Base-by-base conservation (phyloP, 139 green algal species). In the Chara braunii region DNA sequence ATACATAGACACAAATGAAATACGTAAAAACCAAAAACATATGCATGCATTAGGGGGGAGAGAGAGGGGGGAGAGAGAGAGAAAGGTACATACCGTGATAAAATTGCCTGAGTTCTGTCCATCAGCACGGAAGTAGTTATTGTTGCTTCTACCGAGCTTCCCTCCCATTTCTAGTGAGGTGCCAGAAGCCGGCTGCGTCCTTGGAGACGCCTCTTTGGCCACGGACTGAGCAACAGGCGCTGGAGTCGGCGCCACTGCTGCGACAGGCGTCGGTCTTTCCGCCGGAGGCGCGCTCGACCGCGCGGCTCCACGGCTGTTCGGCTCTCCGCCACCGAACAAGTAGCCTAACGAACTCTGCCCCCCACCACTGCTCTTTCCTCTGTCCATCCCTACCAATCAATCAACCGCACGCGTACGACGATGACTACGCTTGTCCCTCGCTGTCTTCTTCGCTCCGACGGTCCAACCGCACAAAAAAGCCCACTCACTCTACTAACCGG, bases 41-140 rank as follows among this genome's bases (percentile, higher is more conserved):
- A n/a, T n/a, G n/a, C n/a, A n/a, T n/a, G n/a, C n/a, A n/a, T n/a
- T n/a, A n/a, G n/a, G n/a, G n/a, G n/a, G n/a, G n/a, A n/a, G n/a
- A n/a, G n/a, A n/a, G n/a, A n/a, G n/a, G n/a, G n/a, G n/a, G n/a
- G n/a, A n/a, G n/a, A n/a, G n/a, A n/a, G n/a, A n/a, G n/a, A n/a
- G n/a, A n/a, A n/a, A n/a, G n/a, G n/a, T 18, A 18, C 50, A 51
- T 14, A 58, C 50, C 50, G 50, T 58, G 50, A 58, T 58, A 14
- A 58, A 58, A 30, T 58, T 58, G 50, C 50, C 50, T 11, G 50
- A 29, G 50, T 58, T 58, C 50, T 58, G 50, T 11, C 50, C 50
- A 11, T 58, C 50, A 30, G 37, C 50, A 11, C 50, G 11, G 11
- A 14, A 28, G 12, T 58, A 58, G 50, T 58, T 58, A 30, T 58